Percentiles rank a stretch among this genome's conserved stretches.
Conservation (phyloP, 2,329 filamentous ascomycete species). For the Calcarisporium arbuscula region DNA sequence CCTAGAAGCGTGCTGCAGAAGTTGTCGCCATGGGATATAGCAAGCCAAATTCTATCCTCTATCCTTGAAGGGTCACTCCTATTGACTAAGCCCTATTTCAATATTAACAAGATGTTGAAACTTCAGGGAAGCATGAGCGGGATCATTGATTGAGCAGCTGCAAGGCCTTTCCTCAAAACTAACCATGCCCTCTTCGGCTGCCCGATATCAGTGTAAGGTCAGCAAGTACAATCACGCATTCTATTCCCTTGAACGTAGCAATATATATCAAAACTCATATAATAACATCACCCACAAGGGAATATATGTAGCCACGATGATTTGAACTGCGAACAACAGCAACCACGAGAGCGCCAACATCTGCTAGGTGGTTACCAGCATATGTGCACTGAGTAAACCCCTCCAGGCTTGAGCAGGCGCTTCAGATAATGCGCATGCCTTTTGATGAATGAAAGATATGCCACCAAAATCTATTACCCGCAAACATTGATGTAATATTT, state of each 20-base stretch:
- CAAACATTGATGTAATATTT: slow-evolving; percentile 9
- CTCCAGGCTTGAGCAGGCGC: slow-evolving; percentile 22
- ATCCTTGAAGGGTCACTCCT: no score
- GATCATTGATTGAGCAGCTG: slow-evolving; percentile 36
- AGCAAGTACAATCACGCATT: slow-evolving; percentile 33
- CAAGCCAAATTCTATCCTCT: slow-evolving; percentile 16
- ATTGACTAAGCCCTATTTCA: slow-evolving; percentile 5
- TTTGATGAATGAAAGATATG: slow-evolving; percentile 31
- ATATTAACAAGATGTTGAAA: background rate
- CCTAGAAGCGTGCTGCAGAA: slow-evolving; percentile 38
- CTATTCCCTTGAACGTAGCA: slow-evolving; percentile 34
- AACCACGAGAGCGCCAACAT: slow-evolving; percentile 29
- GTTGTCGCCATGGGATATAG: slow-evolving; percentile 28
- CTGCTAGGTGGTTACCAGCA: slow-evolving; percentile 26
- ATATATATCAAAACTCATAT: slow-evolving; percentile 33
- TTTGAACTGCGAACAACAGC: slow-evolving; percentile 27
- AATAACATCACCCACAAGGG: slow-evolving; percentile 31
- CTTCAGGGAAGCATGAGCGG: slow-evolving; percentile 3
- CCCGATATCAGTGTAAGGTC: slow-evolving; percentile 36
- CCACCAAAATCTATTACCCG: slow-evolving; percentile 31
- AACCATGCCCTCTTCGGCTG: slow-evolving; percentile 37
- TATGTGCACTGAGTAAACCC: slow-evolving; percentile 32
- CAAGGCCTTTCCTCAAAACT: slow-evolving; percentile 30
- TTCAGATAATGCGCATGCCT: slow-evolving; percentile 28
- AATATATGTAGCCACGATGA: slow-evolving; percentile 19